These are phyloP conservation scores for Trametes hirsuta DNA, from an alignment of 1,284 basidiomycete species.

Conservation along the genomic window DNA sequence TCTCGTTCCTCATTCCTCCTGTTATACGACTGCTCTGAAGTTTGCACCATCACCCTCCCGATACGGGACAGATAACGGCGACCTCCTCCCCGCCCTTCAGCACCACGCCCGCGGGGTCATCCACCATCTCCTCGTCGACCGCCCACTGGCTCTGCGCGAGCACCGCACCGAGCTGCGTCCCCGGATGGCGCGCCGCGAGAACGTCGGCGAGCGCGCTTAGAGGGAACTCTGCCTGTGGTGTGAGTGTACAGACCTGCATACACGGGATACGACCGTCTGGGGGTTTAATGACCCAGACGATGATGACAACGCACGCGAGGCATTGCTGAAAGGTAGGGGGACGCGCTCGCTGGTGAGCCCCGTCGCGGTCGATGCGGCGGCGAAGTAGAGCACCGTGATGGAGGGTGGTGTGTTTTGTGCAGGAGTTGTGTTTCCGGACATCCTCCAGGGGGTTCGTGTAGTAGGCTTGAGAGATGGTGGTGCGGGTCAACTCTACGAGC, in stretches of 20 bases:
- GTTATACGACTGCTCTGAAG: too few species aligned
- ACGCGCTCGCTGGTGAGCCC: constrained; percentile 55
- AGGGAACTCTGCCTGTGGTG: constrained; percentile 37
- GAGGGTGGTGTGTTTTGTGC: neutral
- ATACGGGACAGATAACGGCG: constrained; percentile 82
- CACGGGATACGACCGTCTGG: too few species aligned
- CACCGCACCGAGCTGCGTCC: constrained; percentile 52
- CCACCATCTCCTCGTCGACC: constrained; percentile 79
- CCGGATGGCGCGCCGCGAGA: constrained; percentile 56
- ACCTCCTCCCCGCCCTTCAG: constrained; percentile 77
- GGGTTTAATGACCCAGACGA: neutral
- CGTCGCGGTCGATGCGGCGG: constrained; percentile 73
- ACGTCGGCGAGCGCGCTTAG: constrained; percentile 56
- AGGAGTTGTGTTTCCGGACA: neutral
- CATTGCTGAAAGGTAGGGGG: constrained; percentile 38
- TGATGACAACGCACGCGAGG: neutral
- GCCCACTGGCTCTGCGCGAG: constrained; percentile 72
- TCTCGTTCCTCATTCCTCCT: too few species aligned
- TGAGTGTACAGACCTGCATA: too few species aligned
- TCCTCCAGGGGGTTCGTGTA: neutral
- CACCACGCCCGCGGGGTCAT: constrained; percentile 51
- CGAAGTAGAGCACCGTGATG: constrained; percentile 81
- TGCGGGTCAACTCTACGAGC: neutral
- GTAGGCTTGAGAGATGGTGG: neutral
- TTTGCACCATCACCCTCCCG: constrained; percentile 57